Evolutionary conservation across 345 rosid genomes (phyloP).

Genomic region (Salix exigua): DNA sequence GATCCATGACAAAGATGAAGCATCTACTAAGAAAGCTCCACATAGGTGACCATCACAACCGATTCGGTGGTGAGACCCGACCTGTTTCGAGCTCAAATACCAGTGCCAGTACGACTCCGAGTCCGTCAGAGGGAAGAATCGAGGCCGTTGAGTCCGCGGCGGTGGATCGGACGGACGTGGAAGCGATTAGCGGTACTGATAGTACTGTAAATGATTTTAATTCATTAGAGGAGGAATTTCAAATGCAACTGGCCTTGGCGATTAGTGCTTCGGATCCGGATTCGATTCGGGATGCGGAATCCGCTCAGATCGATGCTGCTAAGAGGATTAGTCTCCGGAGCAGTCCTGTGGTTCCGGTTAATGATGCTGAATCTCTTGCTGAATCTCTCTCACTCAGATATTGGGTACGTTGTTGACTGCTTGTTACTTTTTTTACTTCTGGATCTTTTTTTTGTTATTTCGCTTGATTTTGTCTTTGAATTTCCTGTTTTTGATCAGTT

Average conservation of each 20-base stretch:
- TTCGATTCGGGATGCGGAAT: constrained; percentile 60
- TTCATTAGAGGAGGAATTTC: constrained; percentile 88
- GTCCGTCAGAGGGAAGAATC: constrained; percentile 35
- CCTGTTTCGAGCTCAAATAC: constrained; percentile 26
- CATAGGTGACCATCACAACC: constrained; percentile 66
- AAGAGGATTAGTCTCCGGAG: constrained; percentile 89
- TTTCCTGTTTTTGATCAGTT: constrained; percentile 19
- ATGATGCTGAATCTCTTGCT: constrained; percentile 43
- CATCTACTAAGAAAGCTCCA: constrained; percentile 85
- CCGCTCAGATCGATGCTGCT: constrained; percentile 93
- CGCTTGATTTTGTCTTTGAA: constrained; percentile 10
- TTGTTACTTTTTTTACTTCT: constrained; percentile 5
- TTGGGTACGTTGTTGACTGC: constrained; percentile 51
- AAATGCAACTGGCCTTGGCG: constrained; percentile 91
- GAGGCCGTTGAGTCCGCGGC: constrained; percentile 45
- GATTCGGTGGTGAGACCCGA: constrained; percentile 33
- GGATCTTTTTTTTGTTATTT: neutral
- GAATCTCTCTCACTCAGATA: constrained; percentile 77
- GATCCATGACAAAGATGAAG: constrained; percentile 96
- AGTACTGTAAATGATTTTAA: constrained; percentile 47
- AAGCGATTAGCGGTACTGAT: neutral
- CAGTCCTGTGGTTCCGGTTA: constrained; percentile 35
- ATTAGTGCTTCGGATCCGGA: constrained; percentile 89
- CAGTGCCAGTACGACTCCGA: constrained; percentile 39
- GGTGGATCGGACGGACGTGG: constrained; percentile 40